These are phyloP conservation scores for Salix udensis DNA, from an alignment of 345 rosid genomes.

Conservation along the genomic window DNA sequence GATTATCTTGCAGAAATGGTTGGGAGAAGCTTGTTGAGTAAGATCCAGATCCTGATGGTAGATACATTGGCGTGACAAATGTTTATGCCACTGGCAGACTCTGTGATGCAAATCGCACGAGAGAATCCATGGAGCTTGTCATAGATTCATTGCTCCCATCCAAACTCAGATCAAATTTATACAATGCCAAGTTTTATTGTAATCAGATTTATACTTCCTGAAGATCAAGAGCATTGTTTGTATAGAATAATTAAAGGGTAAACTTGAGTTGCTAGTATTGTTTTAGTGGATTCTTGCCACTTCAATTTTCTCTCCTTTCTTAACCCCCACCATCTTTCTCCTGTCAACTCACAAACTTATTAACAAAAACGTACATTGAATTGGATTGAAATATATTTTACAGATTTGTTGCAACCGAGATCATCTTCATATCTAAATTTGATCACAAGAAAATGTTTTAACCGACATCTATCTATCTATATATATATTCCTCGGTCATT, in stretches of 20 bases:
- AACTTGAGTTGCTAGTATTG: not conserved
- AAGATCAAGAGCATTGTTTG: conserved; percentile 15
- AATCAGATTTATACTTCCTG: conserved; percentile 18
- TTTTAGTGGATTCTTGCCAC: not conserved
- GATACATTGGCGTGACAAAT: conserved; percentile 68
- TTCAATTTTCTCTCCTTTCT: not conserved
- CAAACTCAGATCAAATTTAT: conserved; percentile 35
- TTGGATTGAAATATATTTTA: too few relatives aligned
- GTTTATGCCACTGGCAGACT: conserved; percentile 51
- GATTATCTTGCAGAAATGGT: conserved; percentile 55
- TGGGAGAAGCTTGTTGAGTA: conserved; percentile 70
- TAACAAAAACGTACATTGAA: not conserved
- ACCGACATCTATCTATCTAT: too few relatives aligned
- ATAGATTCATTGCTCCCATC: conserved; percentile 65
- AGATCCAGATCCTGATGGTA: conserved; percentile 68
- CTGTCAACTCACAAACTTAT: not conserved
- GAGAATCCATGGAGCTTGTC: conserved; percentile 60
- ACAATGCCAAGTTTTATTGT: conserved; percentile 35
- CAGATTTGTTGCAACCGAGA: too few relatives aligned
- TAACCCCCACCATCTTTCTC: not conserved
- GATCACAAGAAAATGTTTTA: too few relatives aligned
- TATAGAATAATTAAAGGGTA: not conserved
- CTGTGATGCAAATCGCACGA: conserved; percentile 62
- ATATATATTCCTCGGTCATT: too few relatives aligned
- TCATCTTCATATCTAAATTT: too few relatives aligned